phyloP scores from a whole-genome alignment of 192 early-diverging fungal species.

The Backusella liffmaniae region DNA sequence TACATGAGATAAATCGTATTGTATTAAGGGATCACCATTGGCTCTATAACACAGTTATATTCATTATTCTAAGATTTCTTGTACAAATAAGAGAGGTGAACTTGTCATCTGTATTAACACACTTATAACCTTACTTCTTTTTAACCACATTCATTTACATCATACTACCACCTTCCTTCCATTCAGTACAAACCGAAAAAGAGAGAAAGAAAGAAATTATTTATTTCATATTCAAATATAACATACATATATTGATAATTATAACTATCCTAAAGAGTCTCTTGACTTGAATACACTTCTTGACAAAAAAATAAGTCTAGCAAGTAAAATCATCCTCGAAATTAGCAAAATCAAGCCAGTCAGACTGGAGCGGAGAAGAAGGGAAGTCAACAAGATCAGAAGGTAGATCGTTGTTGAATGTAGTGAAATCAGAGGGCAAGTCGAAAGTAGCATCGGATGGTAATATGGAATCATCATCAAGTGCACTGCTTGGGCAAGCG shows the following conservation, averaged over 20 bases:
- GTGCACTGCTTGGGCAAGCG: background rate
- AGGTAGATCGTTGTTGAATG: background rate
- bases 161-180: background rate
- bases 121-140: too few relatives aligned
- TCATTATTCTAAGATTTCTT: too few relatives aligned
- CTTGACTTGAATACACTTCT: background rate
- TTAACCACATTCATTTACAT: too few relatives aligned
- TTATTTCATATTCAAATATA: background rate
- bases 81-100: too few relatives aligned
- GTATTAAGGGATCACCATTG: too few relatives aligned
- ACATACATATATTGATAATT: background rate
- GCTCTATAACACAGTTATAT: too few relatives aligned
- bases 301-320: background rate
- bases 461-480: background rate
- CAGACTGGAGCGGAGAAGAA: background rate
- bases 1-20: too few relatives aligned
- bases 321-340: constrained; percentile 9
- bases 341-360: constrained; percentile 10
- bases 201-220: background rate
- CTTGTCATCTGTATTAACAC: too few relatives aligned
- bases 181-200: background rate
- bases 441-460: background rate
- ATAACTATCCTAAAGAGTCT: background rate
- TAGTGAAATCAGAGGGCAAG: background rate
- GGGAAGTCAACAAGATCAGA: background rate